These are phyloP conservation scores for Lathyrus tuberosus DNA, from an alignment of 306 rosid species.

Conservation along the genomic window DNA sequence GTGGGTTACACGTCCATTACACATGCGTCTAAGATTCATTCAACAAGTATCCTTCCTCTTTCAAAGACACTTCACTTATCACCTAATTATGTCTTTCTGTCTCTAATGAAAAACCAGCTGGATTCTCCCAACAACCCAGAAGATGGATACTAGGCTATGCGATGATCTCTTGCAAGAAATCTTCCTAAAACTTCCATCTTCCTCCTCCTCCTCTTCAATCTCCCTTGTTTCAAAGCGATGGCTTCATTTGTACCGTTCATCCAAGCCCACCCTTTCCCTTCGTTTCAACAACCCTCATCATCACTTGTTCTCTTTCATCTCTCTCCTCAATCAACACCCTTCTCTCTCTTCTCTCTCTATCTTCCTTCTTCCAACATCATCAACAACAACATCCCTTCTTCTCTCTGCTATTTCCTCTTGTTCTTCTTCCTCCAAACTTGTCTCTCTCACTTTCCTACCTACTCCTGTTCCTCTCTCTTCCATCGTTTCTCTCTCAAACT, in stretches of 20 bases:
- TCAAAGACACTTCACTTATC: slow-evolving; percentile 41
- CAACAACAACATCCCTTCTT: slow-evolving; percentile 21
- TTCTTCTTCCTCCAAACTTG: slow-evolving; percentile 51
- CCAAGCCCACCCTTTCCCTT: slow-evolving; percentile 69
- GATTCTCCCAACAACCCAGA: not conserved
- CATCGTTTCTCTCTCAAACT: slow-evolving; percentile 62
- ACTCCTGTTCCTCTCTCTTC: slow-evolving; percentile 65
- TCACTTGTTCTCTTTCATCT: slow-evolving; percentile 45
- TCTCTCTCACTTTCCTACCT: slow-evolving; percentile 49
- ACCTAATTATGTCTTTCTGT: slow-evolving; percentile 34
- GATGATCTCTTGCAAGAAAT: slow-evolving; percentile 85
- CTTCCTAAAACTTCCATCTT: slow-evolving; percentile 62
- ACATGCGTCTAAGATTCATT: slow-evolving; percentile 37
- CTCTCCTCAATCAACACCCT: slow-evolving; percentile 65
- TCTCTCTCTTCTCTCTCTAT: slow-evolving; percentile 66
- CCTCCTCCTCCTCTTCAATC: slow-evolving; percentile 45
- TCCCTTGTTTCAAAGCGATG: slow-evolving; percentile 84
- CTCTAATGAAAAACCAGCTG: not conserved
- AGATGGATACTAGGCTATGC: slow-evolving; percentile 60
- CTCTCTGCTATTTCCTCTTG: slow-evolving; percentile 49
- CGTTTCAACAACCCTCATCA: slow-evolving; percentile 40
- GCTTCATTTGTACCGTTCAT: slow-evolving; percentile 76
- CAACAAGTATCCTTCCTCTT: slow-evolving; percentile 34
- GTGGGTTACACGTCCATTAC: slow-evolving; percentile 47
- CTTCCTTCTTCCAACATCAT: not conserved